These are phyloP conservation scores for Pseudonitzschia delicatissima DNA, from an alignment of 108 stramenopile species.

Conservation along the genomic window DNA sequence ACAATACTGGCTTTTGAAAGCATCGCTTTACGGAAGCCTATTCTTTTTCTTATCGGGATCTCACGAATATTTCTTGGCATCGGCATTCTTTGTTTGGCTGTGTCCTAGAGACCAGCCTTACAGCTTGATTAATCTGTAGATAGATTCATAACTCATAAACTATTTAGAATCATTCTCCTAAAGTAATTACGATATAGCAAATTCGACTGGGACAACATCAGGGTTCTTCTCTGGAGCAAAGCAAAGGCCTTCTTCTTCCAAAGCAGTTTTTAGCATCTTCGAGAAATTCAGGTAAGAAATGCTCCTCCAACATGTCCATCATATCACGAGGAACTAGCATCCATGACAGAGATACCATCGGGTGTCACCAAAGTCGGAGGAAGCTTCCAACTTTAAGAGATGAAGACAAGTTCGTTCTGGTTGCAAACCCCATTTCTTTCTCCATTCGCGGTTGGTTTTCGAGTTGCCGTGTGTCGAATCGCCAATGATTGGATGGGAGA, in stretches of 20 bases:
- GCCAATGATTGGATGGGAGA: conserved; percentile 84
- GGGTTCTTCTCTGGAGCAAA: not conserved
- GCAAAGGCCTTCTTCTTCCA: conserved; percentile 63
- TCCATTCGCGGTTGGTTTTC: conserved; percentile 67
- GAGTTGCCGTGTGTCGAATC: conserved; percentile 75
- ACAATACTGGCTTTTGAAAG: conserved; percentile 42
- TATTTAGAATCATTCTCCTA: not conserved
- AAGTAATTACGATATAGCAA: not conserved
- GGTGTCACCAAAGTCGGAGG: conserved; percentile 41
- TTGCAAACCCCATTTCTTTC: conserved; percentile 50
- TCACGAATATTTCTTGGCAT: conserved; percentile 37
- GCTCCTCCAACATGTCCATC: conserved; percentile 50
- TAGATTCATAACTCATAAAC: not conserved
- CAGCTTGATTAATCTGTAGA: not conserved
- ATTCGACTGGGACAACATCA: not conserved
- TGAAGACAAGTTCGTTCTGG: conserved; percentile 75
- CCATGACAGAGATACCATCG: conserved; percentile 60
- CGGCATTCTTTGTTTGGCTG: conserved; percentile 39
- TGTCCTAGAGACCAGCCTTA: conserved; percentile 24
- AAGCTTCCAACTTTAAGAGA: conserved; percentile 55
- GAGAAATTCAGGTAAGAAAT: conserved; percentile 62
- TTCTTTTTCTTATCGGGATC: conserved; percentile 39
- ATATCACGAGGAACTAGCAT: conserved; percentile 67
- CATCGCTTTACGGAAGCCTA: conserved; percentile 29
- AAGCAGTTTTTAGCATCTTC: conserved; percentile 39